Conservation (phyloP, 148 eudicot genomes). For the Persicaria maculosa region DNA sequence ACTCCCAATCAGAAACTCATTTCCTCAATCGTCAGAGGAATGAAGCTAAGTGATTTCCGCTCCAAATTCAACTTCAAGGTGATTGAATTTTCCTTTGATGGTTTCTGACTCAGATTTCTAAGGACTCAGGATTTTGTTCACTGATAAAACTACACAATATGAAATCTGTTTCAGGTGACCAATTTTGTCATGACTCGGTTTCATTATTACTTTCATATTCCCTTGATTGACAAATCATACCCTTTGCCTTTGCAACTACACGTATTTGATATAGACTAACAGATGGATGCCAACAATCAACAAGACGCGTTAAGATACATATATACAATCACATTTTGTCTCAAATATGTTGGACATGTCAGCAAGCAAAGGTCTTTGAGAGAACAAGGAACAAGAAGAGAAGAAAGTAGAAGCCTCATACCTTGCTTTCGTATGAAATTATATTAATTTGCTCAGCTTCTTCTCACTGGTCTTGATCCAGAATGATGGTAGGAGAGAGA, state of each 20-base stretch:
- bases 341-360: neutral
- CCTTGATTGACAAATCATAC: too few species aligned
- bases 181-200: too few species aligned
- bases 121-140: neutral
- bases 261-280: too few species aligned
- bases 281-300: too few species aligned
- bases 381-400: neutral
- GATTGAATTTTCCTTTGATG: neutral
- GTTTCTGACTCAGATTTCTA: neutral
- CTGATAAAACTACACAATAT: too few species aligned
- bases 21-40: neutral
- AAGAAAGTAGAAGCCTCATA: neutral
- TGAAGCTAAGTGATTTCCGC: conserved; percentile 11
- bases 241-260: too few species aligned
- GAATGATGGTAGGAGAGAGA: conserved; percentile 73
- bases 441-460: conserved; percentile 37
- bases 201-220: too few species aligned
- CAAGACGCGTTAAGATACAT: neutral
- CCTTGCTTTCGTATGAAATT: neutral
- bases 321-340: neutral
- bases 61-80: conserved; percentile 12
- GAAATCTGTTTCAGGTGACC: too few species aligned
- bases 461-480: conserved; percentile 65
- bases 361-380: too few species aligned
- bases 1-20: neutral